These are phyloP conservation scores for Pseudomonodictys pantanalensis DNA, from an alignment of 495 filamentous ascomycete species.

Conservation along the genomic window DNA sequence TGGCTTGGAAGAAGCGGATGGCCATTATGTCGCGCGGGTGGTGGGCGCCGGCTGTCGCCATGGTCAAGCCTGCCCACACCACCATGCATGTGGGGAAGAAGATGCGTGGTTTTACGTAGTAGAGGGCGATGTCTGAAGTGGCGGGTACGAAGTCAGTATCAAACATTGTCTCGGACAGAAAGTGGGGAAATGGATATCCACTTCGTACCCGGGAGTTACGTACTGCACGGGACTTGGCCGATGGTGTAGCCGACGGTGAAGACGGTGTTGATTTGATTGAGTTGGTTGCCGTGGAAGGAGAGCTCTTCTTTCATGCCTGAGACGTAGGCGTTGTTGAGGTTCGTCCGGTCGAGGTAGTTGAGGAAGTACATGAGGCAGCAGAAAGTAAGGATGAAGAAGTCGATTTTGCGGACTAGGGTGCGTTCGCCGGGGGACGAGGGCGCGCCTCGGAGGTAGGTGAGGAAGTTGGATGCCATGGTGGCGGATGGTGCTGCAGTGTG, in stretches of 20 bases:
- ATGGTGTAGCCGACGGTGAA: constrained; percentile 44
- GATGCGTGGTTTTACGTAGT: constrained; percentile 56
- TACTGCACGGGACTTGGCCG: constrained; percentile 54
- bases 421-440: constrained; percentile 43
- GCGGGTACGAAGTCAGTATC: too few relatives aligned
- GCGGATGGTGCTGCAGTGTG: too few relatives aligned
- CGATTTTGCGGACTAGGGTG: constrained; percentile 54
- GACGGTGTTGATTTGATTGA: constrained; percentile 57
- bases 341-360: constrained; percentile 55
- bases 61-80: constrained; percentile 60
- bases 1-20: constrained; percentile 67
- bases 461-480: constrained; percentile 24
- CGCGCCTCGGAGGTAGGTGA: constrained; percentile 25
- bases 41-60: constrained; percentile 54
- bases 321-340: constrained; percentile 63
- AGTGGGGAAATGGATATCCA: too few relatives aligned
- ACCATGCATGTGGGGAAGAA: constrained; percentile 61
- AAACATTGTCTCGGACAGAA: too few relatives aligned
- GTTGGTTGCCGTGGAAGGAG: constrained; percentile 54
- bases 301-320: constrained; percentile 66
- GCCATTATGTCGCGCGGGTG: constrained; percentile 57
- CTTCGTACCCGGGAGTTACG: too few relatives aligned
- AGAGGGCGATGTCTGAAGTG: constrained; percentile 57
- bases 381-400: constrained; percentile 65
- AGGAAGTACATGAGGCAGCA: constrained; percentile 62